phyloP scores from a whole-genome alignment of 352 stramenopile species.

The Phytophthora kernoviae region DNA sequence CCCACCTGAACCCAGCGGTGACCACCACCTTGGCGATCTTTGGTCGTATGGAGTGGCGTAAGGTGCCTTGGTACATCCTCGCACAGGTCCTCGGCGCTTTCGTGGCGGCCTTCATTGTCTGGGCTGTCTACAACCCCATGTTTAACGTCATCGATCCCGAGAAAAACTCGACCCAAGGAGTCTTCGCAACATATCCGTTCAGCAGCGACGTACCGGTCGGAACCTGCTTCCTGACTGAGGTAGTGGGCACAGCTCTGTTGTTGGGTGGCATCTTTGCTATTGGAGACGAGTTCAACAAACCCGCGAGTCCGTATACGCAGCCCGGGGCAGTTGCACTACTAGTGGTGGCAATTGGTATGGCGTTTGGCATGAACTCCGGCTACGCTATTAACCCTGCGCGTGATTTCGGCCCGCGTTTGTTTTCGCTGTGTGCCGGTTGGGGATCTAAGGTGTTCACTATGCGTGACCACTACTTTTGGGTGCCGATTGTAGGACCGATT shows the following conservation, averaged over 20 bases:
- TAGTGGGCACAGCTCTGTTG: constrained; percentile 51
- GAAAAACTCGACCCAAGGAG: constrained; percentile 27
- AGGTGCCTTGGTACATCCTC: constrained; percentile 48
- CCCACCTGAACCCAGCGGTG: constrained; percentile 61
- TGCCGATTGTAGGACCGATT: constrained; percentile 32
- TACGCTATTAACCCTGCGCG: constrained; percentile 62
- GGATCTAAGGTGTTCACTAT: constrained; percentile 42
- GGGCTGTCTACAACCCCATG: constrained; percentile 47
- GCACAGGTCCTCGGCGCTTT: constrained; percentile 51
- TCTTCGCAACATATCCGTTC: constrained; percentile 53
- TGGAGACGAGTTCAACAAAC: constrained; percentile 45
- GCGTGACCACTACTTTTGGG: constrained; percentile 40
- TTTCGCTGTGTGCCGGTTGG: constrained; percentile 42
- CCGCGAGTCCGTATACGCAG: constrained; percentile 35
- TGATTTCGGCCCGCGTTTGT: constrained; percentile 46
- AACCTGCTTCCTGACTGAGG: constrained; percentile 51
- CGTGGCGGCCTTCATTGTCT: constrained; percentile 42
- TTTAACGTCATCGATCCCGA: constrained; percentile 49
- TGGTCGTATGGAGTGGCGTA: constrained; percentile 44
- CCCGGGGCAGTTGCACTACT: constrained; percentile 46
- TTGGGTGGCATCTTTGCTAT: constrained; percentile 54
- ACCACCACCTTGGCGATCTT: constrained; percentile 52
- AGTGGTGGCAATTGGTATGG: constrained; percentile 57
- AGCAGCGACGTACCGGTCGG: constrained; percentile 19
- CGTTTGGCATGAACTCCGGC: constrained; percentile 66